phyloP scores from a whole-genome alignment of 2,329 filamentous ascomycete genomes.

The Fusarium pseudonygamai region DNA sequence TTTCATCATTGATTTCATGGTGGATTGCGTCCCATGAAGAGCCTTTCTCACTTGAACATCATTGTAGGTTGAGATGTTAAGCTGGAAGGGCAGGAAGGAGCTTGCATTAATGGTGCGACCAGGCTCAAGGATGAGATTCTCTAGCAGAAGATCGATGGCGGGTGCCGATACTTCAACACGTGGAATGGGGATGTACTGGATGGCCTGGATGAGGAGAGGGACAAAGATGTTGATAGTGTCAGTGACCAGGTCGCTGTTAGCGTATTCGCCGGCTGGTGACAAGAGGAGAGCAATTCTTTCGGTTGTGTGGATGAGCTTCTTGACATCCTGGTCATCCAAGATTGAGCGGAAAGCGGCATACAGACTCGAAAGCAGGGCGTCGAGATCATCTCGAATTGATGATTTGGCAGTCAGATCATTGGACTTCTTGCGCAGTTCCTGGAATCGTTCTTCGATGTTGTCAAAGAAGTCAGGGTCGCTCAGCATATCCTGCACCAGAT shows the following conservation, averaged over 20 bases:
- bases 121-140: constrained; percentile 91
- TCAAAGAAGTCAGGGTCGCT: constrained; percentile 89
- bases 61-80: constrained; percentile 85
- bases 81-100: constrained; percentile 87
- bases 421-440: constrained; percentile 61
- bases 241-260: constrained; percentile 76
- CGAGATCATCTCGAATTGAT: constrained; percentile 75
- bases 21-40: constrained; percentile 67
- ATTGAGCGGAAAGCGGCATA: constrained; percentile 75
- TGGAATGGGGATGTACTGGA: constrained; percentile 91
- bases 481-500: constrained; percentile 80
- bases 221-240: constrained; percentile 85
- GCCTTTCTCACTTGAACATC: constrained; percentile 87
- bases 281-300: constrained; percentile 75
- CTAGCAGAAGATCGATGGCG: constrained; percentile 83
- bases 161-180: constrained; percentile 88
- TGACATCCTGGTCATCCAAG: constrained; percentile 75
- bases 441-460: constrained; percentile 67
- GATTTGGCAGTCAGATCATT: constrained; percentile 74
- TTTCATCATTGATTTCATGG: constrained; percentile 75
- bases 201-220: constrained; percentile 76
- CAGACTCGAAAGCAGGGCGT: constrained; percentile 74
- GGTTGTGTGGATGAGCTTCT: constrained; percentile 73
- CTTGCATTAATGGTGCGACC: constrained; percentile 84
- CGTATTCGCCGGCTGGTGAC: constrained; percentile 69